phyloP scores from a whole-genome alignment of 2,329 filamentous ascomycete genomes.

The Diaporthe australafricana region DNA sequence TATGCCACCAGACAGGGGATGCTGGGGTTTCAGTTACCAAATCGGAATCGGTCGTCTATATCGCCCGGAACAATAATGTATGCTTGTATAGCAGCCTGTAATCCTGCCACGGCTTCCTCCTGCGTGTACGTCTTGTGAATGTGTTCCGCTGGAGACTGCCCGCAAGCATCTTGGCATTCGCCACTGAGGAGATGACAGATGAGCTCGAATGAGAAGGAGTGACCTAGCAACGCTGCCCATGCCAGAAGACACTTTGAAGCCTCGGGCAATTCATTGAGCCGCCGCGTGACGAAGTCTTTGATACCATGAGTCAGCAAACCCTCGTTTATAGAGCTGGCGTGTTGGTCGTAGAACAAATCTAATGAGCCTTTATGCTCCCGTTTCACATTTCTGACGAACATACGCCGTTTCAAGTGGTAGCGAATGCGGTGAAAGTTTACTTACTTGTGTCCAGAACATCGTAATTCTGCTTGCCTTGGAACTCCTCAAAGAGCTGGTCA shows the following conservation, averaged over 20 bases:
- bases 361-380: too few relatives aligned
- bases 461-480: slow-evolving; percentile 81
- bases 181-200: slow-evolving; percentile 82
- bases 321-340: not conserved
- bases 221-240: slow-evolving; percentile 88
- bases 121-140: slow-evolving; percentile 67
- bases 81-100: slow-evolving; percentile 84
- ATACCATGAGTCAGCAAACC: not conserved
- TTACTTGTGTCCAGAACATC: slow-evolving; percentile 78
- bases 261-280: slow-evolving; percentile 79
- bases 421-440: not conserved
- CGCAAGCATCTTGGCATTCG: slow-evolving; percentile 69
- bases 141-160: slow-evolving; percentile 44
- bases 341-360: not conserved
- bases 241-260: slow-evolving; percentile 83
- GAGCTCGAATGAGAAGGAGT: slow-evolving; percentile 84
- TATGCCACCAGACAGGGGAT: not conserved
- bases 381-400: not conserved
- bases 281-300: slow-evolving; percentile 77
- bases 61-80: slow-evolving; percentile 87
- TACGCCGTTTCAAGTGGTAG: not conserved
- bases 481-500: slow-evolving; percentile 87
- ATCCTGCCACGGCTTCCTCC: slow-evolving; percentile 77
- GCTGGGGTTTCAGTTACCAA: slow-evolving; percentile 52
- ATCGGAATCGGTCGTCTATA: slow-evolving; percentile 87